A percentile compares a stretch with the other conserved stretches of the same genome.
These are phyloP conservation scores for Lachancea fermentati DNA, from an alignment of 805 yeast genomes.

Conservation along the genomic window DNA sequence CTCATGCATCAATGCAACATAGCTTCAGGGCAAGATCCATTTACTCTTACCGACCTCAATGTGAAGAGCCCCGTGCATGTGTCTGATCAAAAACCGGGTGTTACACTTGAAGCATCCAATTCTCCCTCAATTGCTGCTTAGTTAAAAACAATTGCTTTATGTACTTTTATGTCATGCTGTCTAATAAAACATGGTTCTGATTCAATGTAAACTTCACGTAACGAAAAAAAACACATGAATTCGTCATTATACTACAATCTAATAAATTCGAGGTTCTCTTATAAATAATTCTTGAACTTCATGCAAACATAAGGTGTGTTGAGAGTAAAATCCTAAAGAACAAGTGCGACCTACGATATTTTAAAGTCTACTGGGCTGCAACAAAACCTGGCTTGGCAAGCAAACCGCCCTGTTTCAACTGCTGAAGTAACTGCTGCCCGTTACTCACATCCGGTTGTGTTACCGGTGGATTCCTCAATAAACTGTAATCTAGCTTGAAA, in stretches of 20 bases:
- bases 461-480: constrained; percentile 14
- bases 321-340: too few relatives aligned
- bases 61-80: not conserved
- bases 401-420: constrained; percentile 23
- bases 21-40: constrained; percentile 74
- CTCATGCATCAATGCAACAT: constrained; percentile 93
- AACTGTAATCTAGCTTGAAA: constrained; percentile 35
- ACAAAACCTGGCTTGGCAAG: not conserved
- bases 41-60: constrained; percentile 10
- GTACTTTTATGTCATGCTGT: not conserved
- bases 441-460: constrained; percentile 12
- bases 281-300: not conserved
- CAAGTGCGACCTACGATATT: too few relatives aligned
- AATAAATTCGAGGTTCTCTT: not conserved
- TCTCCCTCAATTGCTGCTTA: not conserved
- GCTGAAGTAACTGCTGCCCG: constrained; percentile 30
- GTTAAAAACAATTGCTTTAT: too few relatives aligned
- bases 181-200: not conserved
- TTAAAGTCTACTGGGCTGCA: not conserved
- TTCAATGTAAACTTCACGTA: too few relatives aligned
- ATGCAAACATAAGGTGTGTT: too few relatives aligned
- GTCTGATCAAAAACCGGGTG: not conserved
- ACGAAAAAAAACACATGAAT: not conserved
- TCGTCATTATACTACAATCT: not conserved
- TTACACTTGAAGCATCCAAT: not conserved